A percentile compares a stretch with the other conserved stretches of the same genome.
Evolutionary conservation across 768 basidiomycete genomes (phyloP).

Genomic region (Russula dissimulans): DNA sequence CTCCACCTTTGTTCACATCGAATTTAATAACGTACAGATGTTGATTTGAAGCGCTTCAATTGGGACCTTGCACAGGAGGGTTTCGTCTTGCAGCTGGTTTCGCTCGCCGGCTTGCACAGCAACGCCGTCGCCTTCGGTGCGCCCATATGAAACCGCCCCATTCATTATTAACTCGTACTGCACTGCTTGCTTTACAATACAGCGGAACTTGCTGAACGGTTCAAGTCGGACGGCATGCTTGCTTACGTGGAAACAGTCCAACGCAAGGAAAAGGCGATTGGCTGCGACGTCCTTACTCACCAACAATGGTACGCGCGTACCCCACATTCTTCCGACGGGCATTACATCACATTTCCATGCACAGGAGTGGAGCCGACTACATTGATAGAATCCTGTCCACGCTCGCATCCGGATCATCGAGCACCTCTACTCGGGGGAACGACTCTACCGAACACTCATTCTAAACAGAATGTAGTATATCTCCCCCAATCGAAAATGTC

Average conservation of each 20-base stretch:
- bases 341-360: not conserved
- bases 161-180: not conserved
- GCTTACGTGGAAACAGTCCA: slow-evolving; percentile 88
- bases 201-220: slow-evolving; percentile 74
- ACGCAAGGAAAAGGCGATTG: slow-evolving; percentile 78
- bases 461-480: slow-evolving; percentile 26
- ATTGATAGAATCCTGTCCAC: slow-evolving; percentile 78
- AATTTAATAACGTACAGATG: slow-evolving; percentile 34
- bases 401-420: slow-evolving; percentile 81
- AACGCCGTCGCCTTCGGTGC: slow-evolving; percentile 69
- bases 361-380: slow-evolving; percentile 85
- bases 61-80: slow-evolving; percentile 90
- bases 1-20: not conserved
- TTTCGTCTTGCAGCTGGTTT: slow-evolving; percentile 86
- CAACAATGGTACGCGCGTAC: slow-evolving; percentile 85
- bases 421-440: slow-evolving; percentile 72
- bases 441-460: slow-evolving; percentile 89
- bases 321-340: not conserved
- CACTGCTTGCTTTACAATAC: not conserved
- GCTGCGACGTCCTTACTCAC: slow-evolving; percentile 85
- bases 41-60: slow-evolving; percentile 72
- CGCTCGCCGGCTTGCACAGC: slow-evolving; percentile 83
- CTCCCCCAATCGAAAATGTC: not conserved
- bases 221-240: slow-evolving; percentile 84
- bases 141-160: slow-evolving; percentile 14